Percentiles rank a stretch among this genome's conserved stretches.
phyloP scores from a whole-genome alignment of 768 basidiomycete species.

The Termitomyces sp. region DNA sequence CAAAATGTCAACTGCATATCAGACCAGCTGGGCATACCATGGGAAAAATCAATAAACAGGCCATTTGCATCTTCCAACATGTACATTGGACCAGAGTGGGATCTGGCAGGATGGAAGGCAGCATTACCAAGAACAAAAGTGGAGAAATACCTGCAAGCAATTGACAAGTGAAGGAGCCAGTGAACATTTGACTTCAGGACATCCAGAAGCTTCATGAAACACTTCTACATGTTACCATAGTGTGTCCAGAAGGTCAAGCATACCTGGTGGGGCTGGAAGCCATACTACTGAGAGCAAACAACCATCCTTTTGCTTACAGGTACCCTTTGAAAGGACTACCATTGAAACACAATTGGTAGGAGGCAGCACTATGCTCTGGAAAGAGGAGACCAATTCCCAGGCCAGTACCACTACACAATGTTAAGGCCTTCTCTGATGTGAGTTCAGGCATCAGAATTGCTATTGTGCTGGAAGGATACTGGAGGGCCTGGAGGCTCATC shows the following conservation, averaged over 20 bases:
- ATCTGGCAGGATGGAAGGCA: neutral
- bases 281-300: too few species aligned
- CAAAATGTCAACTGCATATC: slow-evolving; percentile 28
- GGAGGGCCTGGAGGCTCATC: too few species aligned
- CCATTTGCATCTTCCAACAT: neutral
- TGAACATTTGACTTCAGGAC: too few species aligned
- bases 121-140: neutral
- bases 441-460: too few species aligned
- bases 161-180: too few species aligned
- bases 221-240: slow-evolving; percentile 21
- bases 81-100: slow-evolving; percentile 8
- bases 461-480: too few species aligned
- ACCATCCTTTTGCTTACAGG: neutral
- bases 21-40: slow-evolving; percentile 5
- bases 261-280: too few species aligned
- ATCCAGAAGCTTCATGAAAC: slow-evolving; percentile 9
- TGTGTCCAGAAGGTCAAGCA: slow-evolving; percentile 18
- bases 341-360: slow-evolving; percentile 27
- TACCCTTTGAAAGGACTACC: neutral
- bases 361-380: slow-evolving; percentile 5
- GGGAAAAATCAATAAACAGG: slow-evolving; percentile 1
- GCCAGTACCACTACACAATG: too few species aligned
- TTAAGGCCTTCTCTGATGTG: slow-evolving; percentile 30
- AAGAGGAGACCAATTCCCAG: too few species aligned
- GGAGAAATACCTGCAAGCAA: too few species aligned